Evolutionary conservation across 75 land plant species (phyloP).

Genomic region (Cryptomeria japonica): DNA sequence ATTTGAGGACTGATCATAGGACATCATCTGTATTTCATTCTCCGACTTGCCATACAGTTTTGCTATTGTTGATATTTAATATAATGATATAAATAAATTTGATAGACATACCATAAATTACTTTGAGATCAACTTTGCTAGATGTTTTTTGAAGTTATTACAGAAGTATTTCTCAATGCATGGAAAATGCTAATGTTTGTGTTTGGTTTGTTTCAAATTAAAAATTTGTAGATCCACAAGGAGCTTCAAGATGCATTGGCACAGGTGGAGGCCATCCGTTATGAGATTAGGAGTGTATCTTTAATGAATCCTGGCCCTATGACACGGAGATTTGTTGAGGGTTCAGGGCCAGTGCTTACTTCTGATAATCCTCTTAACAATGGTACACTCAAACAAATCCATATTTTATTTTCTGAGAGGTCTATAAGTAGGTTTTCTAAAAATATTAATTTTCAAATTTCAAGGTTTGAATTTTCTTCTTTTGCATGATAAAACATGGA

Average conservation of each 20-base stretch:
- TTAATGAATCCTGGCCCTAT: slow-evolving; percentile 77
- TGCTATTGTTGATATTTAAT: neutral
- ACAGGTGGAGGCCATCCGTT: slow-evolving; percentile 87
- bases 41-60: neutral
- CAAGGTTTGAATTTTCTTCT: neutral
- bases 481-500: neutral
- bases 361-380: neutral
- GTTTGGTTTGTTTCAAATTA: neutral
- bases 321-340: slow-evolving; percentile 43
- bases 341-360: slow-evolving; percentile 4
- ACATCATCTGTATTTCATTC: neutral
- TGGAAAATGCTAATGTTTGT: neutral
- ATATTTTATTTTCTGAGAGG: neutral
- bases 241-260: slow-evolving; percentile 91
- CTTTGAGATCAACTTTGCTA: neutral
- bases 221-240: slow-evolving; percentile 67
- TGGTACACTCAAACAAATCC: neutral
- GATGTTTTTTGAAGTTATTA: neutral
- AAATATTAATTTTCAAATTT: neutral
- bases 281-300: slow-evolving; percentile 84
- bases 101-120: neutral
- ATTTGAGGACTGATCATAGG: neutral
- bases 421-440: neutral
- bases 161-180: neutral
- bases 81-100: neutral